These are phyloP conservation scores for Fusarium sp. DNA, from an alignment of 2,329 filamentous ascomycete genomes.

Conservation along the genomic window DNA sequence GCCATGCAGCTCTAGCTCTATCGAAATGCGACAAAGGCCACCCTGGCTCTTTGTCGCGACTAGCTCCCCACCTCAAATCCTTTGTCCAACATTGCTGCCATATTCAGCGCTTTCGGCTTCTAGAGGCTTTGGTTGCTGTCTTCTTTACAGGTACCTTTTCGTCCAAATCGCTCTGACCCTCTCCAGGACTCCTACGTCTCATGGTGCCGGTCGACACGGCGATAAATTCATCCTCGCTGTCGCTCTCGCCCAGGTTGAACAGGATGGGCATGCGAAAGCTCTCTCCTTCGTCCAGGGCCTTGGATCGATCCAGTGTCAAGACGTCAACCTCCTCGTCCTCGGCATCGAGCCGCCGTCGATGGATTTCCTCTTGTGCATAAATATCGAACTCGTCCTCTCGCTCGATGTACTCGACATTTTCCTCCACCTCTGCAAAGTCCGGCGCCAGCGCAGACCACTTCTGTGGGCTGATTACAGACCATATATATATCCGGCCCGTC, in stretches of 20 bases:
- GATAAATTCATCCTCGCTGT: slow-evolving; percentile 91
- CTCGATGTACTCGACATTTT: slow-evolving; percentile 97
- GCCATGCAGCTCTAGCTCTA: slow-evolving; percentile 26
- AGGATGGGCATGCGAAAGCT: slow-evolving; percentile 93
- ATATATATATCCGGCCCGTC: slow-evolving; percentile 92
- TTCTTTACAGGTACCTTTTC: slow-evolving; percentile 58
- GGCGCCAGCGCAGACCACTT: slow-evolving; percentile 97
- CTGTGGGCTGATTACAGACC: slow-evolving; percentile 95
- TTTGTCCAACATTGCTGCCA: neutral
- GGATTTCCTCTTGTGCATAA: slow-evolving; percentile 93
- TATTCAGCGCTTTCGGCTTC: slow-evolving; percentile 53
- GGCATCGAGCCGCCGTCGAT: slow-evolving; percentile 87
- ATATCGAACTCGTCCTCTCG: slow-evolving; percentile 98
- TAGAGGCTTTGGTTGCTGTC: slow-evolving; percentile 51
- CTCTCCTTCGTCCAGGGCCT: slow-evolving; percentile 69
- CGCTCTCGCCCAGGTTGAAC: slow-evolving; percentile 92
- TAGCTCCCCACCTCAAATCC: slow-evolving; percentile 1
- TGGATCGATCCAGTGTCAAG: slow-evolving; percentile 77
- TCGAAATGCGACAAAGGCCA: slow-evolving; percentile 27
- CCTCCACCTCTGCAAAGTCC: slow-evolving; percentile 97
- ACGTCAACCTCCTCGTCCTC: slow-evolving; percentile 97
- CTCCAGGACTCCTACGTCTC: slow-evolving; percentile 84
- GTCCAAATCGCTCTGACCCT: slow-evolving; percentile 71
- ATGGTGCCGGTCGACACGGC: slow-evolving; percentile 82
- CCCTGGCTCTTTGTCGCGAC: slow-evolving; percentile 27